Conservation (phyloP, 176 grass and related monocot genomes). For the Otatea glauca region DNA sequence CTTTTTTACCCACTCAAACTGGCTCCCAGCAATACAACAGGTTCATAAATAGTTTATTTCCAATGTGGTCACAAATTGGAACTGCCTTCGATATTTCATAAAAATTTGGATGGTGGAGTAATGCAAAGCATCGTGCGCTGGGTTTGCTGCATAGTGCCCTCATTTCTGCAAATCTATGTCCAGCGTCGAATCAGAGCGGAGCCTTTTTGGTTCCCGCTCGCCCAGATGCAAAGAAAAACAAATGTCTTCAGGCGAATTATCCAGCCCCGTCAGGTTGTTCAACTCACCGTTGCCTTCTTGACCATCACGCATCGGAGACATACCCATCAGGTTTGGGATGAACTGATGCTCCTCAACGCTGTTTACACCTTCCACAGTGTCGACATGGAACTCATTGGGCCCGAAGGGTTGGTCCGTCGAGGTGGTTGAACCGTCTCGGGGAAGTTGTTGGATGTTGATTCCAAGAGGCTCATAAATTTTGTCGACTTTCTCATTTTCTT, state of each 20-base stretch:
- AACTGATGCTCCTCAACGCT: constrained; percentile 87
- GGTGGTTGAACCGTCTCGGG: constrained; percentile 53
- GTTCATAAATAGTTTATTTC: constrained; percentile 31
- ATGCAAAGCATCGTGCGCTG: background rate
- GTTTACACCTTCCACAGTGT: constrained; percentile 53
- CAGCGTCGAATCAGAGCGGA: constrained; percentile 50
- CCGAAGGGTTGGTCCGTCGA: constrained; percentile 41
- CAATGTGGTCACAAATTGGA: constrained; percentile 6
- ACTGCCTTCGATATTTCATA: constrained; percentile 36
- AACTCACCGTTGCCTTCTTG: constrained; percentile 52
- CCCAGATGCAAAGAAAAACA: constrained; percentile 69
- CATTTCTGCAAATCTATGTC: constrained; percentile 73
- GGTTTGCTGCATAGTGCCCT: background rate
- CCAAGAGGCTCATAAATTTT: constrained; percentile 74
- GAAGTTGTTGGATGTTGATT: constrained; percentile 55
- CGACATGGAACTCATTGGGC: constrained; percentile 53
- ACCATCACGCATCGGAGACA: constrained; percentile 52
- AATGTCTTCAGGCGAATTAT: constrained; percentile 60
- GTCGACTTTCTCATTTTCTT: constrained; percentile 63
- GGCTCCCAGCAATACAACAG: background rate
- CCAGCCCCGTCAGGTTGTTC: constrained; percentile 43
- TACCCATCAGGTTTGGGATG: constrained; percentile 72
- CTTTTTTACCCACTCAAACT: constrained; percentile 11
- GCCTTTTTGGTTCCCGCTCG: constrained; percentile 67
- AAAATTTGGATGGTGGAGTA: constrained; percentile 7